phyloP scores from a whole-genome alignment of 257 asterid species.

The Avicennia marina region DNA sequence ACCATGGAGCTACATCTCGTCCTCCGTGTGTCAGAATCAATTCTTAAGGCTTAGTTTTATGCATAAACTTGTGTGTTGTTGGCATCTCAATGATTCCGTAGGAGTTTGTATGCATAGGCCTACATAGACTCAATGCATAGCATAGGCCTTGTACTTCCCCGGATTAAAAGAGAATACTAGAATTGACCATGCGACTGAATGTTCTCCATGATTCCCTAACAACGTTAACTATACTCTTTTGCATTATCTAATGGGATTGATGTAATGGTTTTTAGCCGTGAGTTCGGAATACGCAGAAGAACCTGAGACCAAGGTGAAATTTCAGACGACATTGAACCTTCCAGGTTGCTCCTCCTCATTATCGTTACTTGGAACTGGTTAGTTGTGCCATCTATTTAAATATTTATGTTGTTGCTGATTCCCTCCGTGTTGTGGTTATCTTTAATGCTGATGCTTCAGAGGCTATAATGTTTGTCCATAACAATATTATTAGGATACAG shows the following conservation, averaged over 20 bases:
- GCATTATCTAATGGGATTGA: slow-evolving; percentile 5
- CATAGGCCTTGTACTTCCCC: neutral
- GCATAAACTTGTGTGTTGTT: neutral
- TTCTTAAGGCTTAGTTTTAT: neutral
- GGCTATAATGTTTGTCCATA: slow-evolving; percentile 9
- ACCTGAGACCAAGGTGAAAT: slow-evolving; percentile 78
- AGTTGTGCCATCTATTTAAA: slow-evolving; percentile 17
- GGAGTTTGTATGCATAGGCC: too few relatives aligned
- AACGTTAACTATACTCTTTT: neutral
- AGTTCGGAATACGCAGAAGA: slow-evolving; percentile 56
- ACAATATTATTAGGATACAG: slow-evolving; percentile 57
- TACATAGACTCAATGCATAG: neutral
- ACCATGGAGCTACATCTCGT: neutral
- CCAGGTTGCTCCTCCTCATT: slow-evolving; percentile 66
- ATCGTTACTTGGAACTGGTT: slow-evolving; percentile 81
- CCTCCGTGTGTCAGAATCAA: too few relatives aligned
- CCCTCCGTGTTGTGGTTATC: neutral
- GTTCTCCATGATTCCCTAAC: neutral
- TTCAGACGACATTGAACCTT: slow-evolving; percentile 53
- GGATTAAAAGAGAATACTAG: neutral
- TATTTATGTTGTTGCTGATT: slow-evolving; percentile 6
- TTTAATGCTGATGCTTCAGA: slow-evolving; percentile 12
- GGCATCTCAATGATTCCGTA: neutral
- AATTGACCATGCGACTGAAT: neutral
- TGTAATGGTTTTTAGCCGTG: slow-evolving; percentile 28